phyloP scores from a whole-genome alignment of 2,329 filamentous ascomycete species.

The Aspergillus sp. region DNA sequence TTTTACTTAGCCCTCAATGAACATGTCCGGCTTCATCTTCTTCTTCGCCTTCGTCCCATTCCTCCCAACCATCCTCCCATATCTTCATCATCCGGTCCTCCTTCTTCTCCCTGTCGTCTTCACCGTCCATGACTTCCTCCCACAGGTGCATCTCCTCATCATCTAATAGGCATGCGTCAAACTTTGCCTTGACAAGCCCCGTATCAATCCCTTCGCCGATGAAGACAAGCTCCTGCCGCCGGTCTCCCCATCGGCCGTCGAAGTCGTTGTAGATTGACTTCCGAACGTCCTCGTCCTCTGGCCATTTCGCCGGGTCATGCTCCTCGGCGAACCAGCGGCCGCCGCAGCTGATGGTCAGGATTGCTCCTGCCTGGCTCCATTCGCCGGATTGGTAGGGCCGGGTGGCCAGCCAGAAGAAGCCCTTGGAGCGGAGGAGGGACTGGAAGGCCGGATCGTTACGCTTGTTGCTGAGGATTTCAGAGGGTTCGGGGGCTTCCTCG shows the following conservation, averaged over 20 bases:
- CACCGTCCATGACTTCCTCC: slow-evolving; percentile 45
- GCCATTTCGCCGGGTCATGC: slow-evolving; percentile 42
- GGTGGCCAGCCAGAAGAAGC: slow-evolving; percentile 40
- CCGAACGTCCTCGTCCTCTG: slow-evolving; percentile 41
- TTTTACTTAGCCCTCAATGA: background rate
- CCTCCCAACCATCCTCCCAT: slow-evolving; percentile 54
- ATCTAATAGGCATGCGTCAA: slow-evolving; percentile 57
- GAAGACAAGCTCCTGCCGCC: slow-evolving; percentile 64
- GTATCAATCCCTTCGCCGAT: slow-evolving; percentile 59
- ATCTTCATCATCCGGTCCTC: slow-evolving; percentile 41
- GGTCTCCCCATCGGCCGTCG: slow-evolving; percentile 54
- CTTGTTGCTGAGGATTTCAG: slow-evolving; percentile 33
- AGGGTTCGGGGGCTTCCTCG: slow-evolving; percentile 22
- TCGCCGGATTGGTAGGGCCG: slow-evolving; percentile 36
- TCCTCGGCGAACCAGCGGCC: slow-evolving; percentile 53
- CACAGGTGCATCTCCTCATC: slow-evolving; percentile 51
- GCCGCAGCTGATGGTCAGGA: slow-evolving; percentile 36
- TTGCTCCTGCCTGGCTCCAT: slow-evolving; percentile 40
- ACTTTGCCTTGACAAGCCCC: slow-evolving; percentile 41
- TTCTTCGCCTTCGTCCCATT: slow-evolving; percentile 43
- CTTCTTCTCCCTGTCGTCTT: slow-evolving; percentile 32
- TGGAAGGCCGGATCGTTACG: slow-evolving; percentile 29
- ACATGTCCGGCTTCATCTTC: slow-evolving; percentile 13
- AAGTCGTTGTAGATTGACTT: slow-evolving; percentile 45
- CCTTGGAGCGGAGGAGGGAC: slow-evolving; percentile 36